Evolutionary conservation across 257 asterid species (phyloP).

Genomic region (Plectranthus barbatus): DNA sequence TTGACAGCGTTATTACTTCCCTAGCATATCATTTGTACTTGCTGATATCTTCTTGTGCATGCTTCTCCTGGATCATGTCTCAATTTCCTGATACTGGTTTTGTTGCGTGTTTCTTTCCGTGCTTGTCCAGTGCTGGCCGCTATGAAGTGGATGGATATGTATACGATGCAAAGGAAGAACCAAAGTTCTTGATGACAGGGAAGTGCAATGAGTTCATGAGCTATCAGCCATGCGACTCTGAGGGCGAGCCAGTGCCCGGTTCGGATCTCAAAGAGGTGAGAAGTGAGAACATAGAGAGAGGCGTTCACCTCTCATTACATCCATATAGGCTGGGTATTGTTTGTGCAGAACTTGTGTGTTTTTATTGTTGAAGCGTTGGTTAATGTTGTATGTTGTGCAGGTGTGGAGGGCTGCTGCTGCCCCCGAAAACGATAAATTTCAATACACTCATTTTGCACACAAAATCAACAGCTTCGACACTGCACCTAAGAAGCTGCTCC

Average conservation of each 20-base stretch:
- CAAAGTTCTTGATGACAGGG: conserved; percentile 94
- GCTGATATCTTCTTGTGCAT: background rate
- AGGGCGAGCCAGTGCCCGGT: conserved; percentile 89
- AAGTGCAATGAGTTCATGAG: conserved; percentile 86
- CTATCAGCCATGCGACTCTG: conserved; percentile 88
- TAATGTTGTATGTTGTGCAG: conserved; percentile 32
- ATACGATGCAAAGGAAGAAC: conserved; percentile 81
- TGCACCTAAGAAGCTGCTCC: conserved; percentile 76
- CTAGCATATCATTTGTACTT: no score
- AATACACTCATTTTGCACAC: conserved; percentile 88
- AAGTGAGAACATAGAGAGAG: no score
- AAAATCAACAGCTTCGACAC: conserved; percentile 87
- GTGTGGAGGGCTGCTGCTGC: conserved; percentile 69
- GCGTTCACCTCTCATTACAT: background rate
- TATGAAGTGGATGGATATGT: conserved; percentile 99
- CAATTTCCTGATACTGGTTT: background rate
- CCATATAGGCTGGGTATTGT: background rate
- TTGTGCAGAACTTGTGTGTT: background rate
- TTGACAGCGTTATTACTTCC: background rate
- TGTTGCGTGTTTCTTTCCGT: background rate
- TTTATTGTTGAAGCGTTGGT: no score
- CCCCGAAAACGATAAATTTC: conserved; percentile 77
- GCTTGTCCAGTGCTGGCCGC: conserved; percentile 65
- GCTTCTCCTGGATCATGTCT: background rate
- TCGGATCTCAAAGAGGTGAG: conserved; percentile 91